Evolutionary conservation across 768 basidiomycete species (phyloP), one percentile per base, ranked within the genome.

Genomic region (Suillus subluteus): DNA sequence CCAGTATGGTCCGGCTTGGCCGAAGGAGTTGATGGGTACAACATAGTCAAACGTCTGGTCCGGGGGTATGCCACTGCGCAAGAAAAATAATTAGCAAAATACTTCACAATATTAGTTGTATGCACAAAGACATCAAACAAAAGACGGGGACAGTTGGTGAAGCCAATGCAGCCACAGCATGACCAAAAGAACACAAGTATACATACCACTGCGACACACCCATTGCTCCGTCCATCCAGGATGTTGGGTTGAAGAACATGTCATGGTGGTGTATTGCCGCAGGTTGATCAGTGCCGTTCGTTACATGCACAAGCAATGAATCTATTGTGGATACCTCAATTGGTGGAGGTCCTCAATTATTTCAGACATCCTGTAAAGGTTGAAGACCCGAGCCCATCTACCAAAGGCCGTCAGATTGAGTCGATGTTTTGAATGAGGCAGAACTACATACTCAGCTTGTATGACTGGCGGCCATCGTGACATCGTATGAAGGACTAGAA

Each of bases 271-370:
- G 97, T 18, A 98, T 79, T 1, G 90, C 84, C 0, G 91, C 85
- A 0, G 89, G 85, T 35, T 80, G 69, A 64, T 91, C 88, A 64
- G 96, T 77, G 3, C 85, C 86, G 77, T 96, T 95, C 38, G 82
- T 82, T 6, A 89, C 88, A 74, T 98, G 96, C 0, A 98, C 83
- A 35, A 91, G 72, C 38, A 98, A 81, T 0, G 86, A 86, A 76
- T 99, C 95, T n/a, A 83, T 84, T 5, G 87, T 84, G 68, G 83
- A 84, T 13, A 95, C 86, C 32, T 89, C 86, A 66, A 98, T 80
- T 0, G 94, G 89, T 1, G 96, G 96, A 2, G 94, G 95, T 35
- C 94, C 95, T 66, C n/a, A 67, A n/a, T n/a, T n/a, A n/a, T n/a
- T n/a, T n/a, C n/a, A n/a, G n/a, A n/a, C n/a, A n/a, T n/a, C n/a